A percentile compares a stretch with the other conserved stretches of the same genome.
Conservation (phyloP, 2,329 filamentous ascomycete genomes). For the Ophiostoma tasmaniense region DNA sequence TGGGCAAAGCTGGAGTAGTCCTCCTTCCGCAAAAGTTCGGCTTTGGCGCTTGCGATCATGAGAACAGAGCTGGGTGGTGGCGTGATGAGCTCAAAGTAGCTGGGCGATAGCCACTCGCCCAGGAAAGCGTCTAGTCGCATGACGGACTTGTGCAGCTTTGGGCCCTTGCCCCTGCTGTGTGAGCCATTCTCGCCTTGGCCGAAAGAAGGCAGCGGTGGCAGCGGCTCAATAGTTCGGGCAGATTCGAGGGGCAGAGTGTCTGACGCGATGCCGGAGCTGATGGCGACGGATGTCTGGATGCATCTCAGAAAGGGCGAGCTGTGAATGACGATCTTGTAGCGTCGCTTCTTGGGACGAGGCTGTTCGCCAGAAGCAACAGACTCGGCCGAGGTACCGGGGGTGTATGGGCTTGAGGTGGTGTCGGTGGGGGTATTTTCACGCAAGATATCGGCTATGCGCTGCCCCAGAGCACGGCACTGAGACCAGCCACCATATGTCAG, state of each 20-base stretch:
- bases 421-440: slow-evolving; percentile 42
- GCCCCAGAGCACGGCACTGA: slow-evolving; percentile 73
- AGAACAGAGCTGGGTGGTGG: slow-evolving; percentile 76
- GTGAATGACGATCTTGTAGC: slow-evolving; percentile 76
- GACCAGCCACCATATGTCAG: slow-evolving; percentile 91
- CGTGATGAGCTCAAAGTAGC: slow-evolving; percentile 89
- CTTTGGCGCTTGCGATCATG: slow-evolving; percentile 85
- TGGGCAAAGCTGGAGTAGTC: slow-evolving; percentile 49
- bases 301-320: slow-evolving; percentile 91
- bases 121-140: slow-evolving; percentile 86
- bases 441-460: slow-evolving; percentile 69
- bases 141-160: slow-evolving; percentile 44
- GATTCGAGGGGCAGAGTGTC: slow-evolving; percentile 32
- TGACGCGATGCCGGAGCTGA: slow-evolving; percentile 75
- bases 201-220: background rate
- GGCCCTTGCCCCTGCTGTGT: background rate
- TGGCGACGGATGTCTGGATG: slow-evolving; percentile 81
- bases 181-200: background rate
- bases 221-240: slow-evolving; percentile 8
- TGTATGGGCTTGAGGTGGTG: background rate
- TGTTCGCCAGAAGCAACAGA: background rate
- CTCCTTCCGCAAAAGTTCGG: slow-evolving; percentile 69
- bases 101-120: slow-evolving; percentile 88
- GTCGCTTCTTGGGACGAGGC: slow-evolving; percentile 41
- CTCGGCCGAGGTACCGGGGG: background rate